Conservation (phyloP, 805 yeast species). For the Saccharomyces eubayanus region DNA sequence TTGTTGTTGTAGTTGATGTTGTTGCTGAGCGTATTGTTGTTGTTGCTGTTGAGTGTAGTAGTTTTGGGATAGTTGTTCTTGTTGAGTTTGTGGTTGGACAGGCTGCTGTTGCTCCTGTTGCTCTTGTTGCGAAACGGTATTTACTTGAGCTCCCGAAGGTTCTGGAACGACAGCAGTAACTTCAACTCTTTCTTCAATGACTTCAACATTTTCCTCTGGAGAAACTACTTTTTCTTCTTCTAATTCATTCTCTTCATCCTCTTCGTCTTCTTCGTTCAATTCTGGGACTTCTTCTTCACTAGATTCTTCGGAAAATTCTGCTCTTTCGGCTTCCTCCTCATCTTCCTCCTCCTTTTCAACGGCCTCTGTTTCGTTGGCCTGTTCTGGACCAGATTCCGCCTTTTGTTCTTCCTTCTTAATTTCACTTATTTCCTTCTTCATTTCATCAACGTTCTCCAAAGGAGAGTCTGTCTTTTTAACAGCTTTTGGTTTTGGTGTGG, state of each 20-base stretch:
- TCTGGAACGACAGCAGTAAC: conserved; percentile 8
- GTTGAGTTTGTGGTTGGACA: conserved; percentile 8
- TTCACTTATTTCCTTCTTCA: conserved; percentile 33
- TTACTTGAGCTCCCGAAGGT: conserved; percentile 1
- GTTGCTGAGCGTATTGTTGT: conserved; percentile 27
- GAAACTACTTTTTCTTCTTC: conserved; percentile 2
- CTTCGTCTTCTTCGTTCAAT: conserved; percentile 6
- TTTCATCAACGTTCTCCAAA: conserved; percentile 20
- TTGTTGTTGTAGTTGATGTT: conserved; percentile 22
- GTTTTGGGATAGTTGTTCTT: conserved; percentile 15
- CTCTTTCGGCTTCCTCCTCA: conserved; percentile 5
- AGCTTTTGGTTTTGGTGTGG: conserved; percentile 42
- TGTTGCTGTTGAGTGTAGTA: conserved; percentile 19
- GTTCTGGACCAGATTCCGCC: conserved; percentile 10
- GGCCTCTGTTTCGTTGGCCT: conserved; percentile 10
- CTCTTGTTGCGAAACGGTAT: conserved; percentile 2
- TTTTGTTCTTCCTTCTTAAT: conserved; percentile 22
- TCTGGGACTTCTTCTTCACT: conserved; percentile 3
- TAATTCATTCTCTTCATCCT: conserved; percentile 8
- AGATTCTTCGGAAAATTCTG: conserved; percentile 6
- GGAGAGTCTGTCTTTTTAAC: conserved; percentile 26
- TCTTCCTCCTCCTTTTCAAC: conserved; percentile 1
- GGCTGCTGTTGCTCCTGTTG: conserved; percentile 8
- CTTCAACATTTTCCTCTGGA: conserved; percentile 4
- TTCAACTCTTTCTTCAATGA: conserved; percentile 8